Conservation (phyloP, 2,329 filamentous ascomycete genomes). For the Periglandula ipomoeae region DNA sequence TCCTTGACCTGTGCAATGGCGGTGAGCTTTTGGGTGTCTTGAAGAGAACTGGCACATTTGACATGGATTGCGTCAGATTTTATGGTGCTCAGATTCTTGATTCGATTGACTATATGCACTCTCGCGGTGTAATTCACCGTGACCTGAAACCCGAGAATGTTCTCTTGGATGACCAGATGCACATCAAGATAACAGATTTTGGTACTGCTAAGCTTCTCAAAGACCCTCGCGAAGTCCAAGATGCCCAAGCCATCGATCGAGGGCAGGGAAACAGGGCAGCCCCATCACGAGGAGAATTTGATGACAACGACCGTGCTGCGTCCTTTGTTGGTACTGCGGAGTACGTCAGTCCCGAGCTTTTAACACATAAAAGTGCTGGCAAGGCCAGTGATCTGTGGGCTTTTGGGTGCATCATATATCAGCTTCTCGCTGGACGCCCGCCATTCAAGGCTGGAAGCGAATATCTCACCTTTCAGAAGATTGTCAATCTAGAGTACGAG, state of each 20-base stretch:
- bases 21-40: constrained; percentile 87
- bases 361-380: constrained; percentile 93
- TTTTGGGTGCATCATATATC: constrained; percentile 96
- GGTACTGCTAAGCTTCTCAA: constrained; percentile 87
- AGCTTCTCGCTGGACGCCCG: constrained; percentile 87
- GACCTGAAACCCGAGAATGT: constrained; percentile 98
- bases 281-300: constrained; percentile 26
- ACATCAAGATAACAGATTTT: constrained; percentile 98
- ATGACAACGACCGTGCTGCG: constrained; percentile 66
- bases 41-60: constrained; percentile 91
- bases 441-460: constrained; percentile 96
- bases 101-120: constrained; percentile 97
- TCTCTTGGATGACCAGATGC: constrained; percentile 87
- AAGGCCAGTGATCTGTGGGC: constrained; percentile 98
- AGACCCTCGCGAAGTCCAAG: constrained; percentile 30
- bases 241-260: constrained; percentile 29
- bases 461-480: constrained; percentile 97
- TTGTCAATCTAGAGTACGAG: constrained; percentile 86
- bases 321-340: constrained; percentile 98
- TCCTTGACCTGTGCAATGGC: constrained; percentile 84
- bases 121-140: constrained; percentile 87
- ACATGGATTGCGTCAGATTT: constrained; percentile 87
- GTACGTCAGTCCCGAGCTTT: constrained; percentile 94
- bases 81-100: constrained; percentile 95
- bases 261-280: constrained; percentile 17